Evolutionary conservation across 2,329 filamentous ascomycete genomes (phyloP).

Genomic region (Fusarium foetens): DNA sequence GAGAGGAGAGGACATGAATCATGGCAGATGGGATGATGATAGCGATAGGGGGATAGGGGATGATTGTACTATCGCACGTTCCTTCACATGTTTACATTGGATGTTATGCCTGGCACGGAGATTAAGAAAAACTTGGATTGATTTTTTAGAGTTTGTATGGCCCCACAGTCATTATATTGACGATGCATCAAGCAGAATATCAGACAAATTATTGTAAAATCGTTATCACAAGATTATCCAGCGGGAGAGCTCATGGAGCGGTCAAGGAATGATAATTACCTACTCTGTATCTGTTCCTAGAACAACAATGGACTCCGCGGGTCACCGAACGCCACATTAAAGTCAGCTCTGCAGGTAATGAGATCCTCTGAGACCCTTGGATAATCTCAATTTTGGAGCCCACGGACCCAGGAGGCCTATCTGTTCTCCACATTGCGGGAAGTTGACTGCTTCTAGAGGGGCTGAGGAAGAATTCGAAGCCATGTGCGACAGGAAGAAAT

Average conservation of each 20-base stretch:
- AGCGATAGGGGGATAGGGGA: neutral
- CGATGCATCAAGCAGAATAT: neutral
- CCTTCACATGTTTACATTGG: neutral
- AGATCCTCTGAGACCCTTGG: neutral
- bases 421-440: constrained; percentile 8
- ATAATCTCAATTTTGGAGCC: constrained; percentile 33
- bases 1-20: neutral
- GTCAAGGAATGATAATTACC: neutral
- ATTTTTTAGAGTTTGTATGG: neutral
- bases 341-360: neutral
- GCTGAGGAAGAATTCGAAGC: neutral
- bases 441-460: constrained; percentile 5
- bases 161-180: neutral
- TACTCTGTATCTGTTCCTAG: neutral
- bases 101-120: neutral
- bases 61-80: neutral
- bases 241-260: neutral
- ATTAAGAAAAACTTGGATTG: neutral
- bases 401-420: constrained; percentile 16
- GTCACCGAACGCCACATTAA: neutral
- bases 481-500: neutral
- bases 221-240: neutral
- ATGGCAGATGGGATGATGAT: neutral
- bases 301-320: neutral
- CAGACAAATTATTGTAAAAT: neutral